A percentile compares a stretch with the other conserved stretches of the same genome.
These are phyloP conservation scores for Colletotrichum aenigma DNA, from an alignment of 2,329 filamentous ascomycete species.

Conservation along the genomic window DNA sequence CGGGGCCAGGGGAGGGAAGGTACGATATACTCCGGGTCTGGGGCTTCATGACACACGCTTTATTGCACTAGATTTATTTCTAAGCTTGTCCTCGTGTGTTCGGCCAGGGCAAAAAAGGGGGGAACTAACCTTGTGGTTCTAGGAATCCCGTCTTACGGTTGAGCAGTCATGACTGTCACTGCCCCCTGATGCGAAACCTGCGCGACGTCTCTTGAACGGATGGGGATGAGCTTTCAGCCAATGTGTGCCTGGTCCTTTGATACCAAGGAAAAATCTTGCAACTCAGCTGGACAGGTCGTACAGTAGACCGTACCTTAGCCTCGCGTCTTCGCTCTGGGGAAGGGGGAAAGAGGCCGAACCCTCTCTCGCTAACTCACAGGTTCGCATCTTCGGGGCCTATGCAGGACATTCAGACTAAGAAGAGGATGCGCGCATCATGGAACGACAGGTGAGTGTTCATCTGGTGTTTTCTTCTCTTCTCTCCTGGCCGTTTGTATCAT, in stretches of 20 bases:
- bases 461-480: not conserved
- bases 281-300: not conserved
- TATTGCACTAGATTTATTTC: not conserved
- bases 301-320: not conserved
- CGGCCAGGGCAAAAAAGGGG: not conserved
- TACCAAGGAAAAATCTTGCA: not conserved
- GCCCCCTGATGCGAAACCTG: not conserved
- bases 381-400: not conserved
- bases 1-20: not conserved
- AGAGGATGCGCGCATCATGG: not conserved
- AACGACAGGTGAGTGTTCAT: not conserved
- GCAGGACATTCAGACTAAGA: not conserved
- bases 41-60: not conserved
- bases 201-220: not conserved
- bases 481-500: not conserved
- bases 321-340: not conserved
- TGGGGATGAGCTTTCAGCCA: not conserved
- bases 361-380: not conserved
- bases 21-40: accelerated
- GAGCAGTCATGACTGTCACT: not conserved
- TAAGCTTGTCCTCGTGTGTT: not conserved
- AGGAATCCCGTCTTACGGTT: not conserved
- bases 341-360: not conserved
- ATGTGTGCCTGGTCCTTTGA: not conserved
- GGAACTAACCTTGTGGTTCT: not conserved